Evolutionary conservation across 106 monocot species (phyloP).

Genomic region (Narthecium ossifragum): DNA sequence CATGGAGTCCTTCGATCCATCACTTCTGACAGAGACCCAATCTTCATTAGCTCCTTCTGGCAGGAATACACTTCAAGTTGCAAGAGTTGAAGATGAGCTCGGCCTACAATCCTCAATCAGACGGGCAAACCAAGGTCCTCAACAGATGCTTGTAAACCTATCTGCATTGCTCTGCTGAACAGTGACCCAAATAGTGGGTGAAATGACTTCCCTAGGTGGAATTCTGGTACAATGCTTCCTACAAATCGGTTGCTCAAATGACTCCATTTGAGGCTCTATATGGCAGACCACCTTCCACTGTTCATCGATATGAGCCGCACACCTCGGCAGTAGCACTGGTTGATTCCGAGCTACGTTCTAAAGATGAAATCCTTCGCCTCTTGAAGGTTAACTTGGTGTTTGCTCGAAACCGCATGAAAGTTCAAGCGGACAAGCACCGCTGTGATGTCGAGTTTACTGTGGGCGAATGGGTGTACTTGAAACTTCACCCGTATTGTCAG

Average conservation of each 20-base stretch:
- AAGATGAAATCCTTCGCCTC: neutral
- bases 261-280: no score
- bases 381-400: neutral
- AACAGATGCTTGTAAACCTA: no score
- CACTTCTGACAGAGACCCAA: slow-evolving; percentile 1
- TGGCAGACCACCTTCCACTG: neutral
- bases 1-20: neutral
- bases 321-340: no score
- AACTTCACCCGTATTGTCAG: neutral
- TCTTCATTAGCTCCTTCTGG: slow-evolving; percentile 5
- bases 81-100: no score
- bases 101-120: no score
- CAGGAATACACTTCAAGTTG: neutral
- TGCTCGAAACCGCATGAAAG: slow-evolving; percentile 2
- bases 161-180: no score
- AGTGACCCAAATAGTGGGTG: no score
- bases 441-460: neutral
- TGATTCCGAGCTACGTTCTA: neutral
- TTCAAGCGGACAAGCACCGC: neutral
- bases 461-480: neutral
- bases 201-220: no score
- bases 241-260: no score
- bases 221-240: no score
- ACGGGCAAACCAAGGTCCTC: no score
- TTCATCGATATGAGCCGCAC: no score